Conservation (phyloP, 192 early-diverging fungal species). For the Coemansia javaensis region DNA sequence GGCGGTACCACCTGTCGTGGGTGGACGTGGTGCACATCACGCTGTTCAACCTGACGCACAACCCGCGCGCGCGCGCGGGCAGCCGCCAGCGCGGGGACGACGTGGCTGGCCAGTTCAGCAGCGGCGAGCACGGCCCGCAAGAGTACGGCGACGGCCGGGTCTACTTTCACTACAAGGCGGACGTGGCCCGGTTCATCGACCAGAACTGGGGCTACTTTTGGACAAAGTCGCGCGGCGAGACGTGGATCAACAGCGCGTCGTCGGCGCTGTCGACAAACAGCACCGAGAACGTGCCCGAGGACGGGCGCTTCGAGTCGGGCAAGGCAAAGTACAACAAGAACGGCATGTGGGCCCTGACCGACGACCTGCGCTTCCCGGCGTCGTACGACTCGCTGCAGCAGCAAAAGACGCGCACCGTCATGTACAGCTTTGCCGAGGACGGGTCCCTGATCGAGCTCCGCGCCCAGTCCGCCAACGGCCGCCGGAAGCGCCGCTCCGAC, state of each 20-base stretch:
- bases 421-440: constrained; percentile 50
- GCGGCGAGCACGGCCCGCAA: constrained; percentile 49
- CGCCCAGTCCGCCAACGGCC: constrained; percentile 28
- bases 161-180: constrained; percentile 57
- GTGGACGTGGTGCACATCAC: constrained; percentile 64
- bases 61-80: constrained; percentile 26
- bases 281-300: constrained; percentile 51
- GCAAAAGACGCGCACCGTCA: constrained; percentile 47
- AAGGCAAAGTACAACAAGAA: constrained; percentile 55
- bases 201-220: constrained; percentile 65
- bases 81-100: constrained; percentile 25
- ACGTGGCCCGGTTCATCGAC: constrained; percentile 64
- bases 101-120: constrained; percentile 35
- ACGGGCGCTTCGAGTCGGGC: constrained; percentile 53
- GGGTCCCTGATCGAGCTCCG: constrained; percentile 47
- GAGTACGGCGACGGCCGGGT: constrained; percentile 47
- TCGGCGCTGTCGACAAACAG: constrained; percentile 56
- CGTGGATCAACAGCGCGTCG: constrained; percentile 62
- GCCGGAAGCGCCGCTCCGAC: constrained; percentile 43
- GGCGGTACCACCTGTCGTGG: constrained; percentile 57
- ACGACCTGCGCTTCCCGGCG: constrained; percentile 47
- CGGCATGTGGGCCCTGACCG: constrained; percentile 54
- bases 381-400: constrained; percentile 52
- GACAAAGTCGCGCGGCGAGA: constrained; percentile 56
- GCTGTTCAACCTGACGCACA: constrained; percentile 60